Evolutionary conservation across 495 filamentous ascomycete genomes (phyloP).

Genomic region (Daldinia caldariorum): DNA sequence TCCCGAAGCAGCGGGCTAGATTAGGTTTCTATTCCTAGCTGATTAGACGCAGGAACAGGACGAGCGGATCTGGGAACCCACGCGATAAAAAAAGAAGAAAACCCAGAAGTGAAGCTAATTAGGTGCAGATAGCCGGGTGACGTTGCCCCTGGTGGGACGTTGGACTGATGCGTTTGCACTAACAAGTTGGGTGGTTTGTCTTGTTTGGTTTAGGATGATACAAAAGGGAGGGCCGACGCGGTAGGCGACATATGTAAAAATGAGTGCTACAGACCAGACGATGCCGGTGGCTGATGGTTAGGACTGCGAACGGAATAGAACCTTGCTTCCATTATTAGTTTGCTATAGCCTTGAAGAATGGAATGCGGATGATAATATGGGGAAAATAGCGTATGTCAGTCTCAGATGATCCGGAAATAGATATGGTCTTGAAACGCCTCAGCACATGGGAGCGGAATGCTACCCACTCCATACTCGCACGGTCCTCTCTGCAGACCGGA

Average conservation of each 20-base stretch:
- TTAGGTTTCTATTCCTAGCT: constrained; percentile 18
- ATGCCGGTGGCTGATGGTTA: constrained; percentile 10
- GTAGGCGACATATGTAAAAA: background rate
- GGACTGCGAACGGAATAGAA: background rate
- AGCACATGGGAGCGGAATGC: constrained; percentile 41
- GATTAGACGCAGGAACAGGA: constrained; percentile 37
- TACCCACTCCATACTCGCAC: constrained; percentile 31
- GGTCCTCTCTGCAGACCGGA: constrained; percentile 10
- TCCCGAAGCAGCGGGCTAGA: constrained; percentile 27
- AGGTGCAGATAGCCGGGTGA: constrained; percentile 21
- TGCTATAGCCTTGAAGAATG: background rate
- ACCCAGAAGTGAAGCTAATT: constrained; percentile 25
- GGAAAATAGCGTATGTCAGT: constrained; percentile 13
- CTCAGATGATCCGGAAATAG: constrained; percentile 29
- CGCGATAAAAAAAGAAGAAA: constrained; percentile 9
- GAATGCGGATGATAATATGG: background rate
- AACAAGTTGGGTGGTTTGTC: constrained; percentile 5
- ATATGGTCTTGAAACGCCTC: constrained; percentile 31
- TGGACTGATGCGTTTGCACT: constrained; percentile 15
- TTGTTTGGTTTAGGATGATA: background rate
- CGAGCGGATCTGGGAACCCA: constrained; percentile 26
- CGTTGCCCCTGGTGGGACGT: constrained; percentile 14
- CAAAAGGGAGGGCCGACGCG: constrained; percentile 7
- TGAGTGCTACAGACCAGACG: constrained; percentile 1
- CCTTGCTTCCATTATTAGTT: background rate